Conservation (phyloP, 2,329 filamentous ascomycete species). For the Scedosporium dehoogii region DNA sequence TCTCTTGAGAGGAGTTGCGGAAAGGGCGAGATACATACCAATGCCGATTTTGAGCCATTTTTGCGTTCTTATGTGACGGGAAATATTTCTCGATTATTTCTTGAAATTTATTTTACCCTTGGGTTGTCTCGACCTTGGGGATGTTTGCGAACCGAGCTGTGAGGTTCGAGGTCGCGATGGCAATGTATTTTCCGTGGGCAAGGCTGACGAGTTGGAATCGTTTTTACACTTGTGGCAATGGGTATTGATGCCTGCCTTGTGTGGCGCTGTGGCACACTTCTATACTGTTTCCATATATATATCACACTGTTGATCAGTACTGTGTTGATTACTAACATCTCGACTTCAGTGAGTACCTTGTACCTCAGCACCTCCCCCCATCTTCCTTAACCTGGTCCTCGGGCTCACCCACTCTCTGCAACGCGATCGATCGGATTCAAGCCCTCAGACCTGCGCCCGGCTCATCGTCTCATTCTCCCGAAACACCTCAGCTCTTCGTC, state of each 20-base stretch:
- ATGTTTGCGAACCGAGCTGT: too few relatives aligned
- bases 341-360: background rate
- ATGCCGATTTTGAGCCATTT: slow-evolving; percentile 62
- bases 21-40: slow-evolving; percentile 42
- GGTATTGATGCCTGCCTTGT: background rate
- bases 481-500: background rate
- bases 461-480: background rate
- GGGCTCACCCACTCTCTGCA: background rate
- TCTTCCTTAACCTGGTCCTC: background rate
- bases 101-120: too few relatives aligned
- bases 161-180: background rate
- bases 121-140: too few relatives aligned
- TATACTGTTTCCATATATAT: too few relatives aligned
- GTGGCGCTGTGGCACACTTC: background rate
- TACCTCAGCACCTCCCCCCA: too few relatives aligned
- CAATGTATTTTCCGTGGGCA: background rate
- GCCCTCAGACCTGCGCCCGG: background rate
- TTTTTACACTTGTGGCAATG: background rate
- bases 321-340: background rate
- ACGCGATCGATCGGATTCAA: background rate
- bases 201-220: slow-evolving; percentile 1
- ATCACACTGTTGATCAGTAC: background rate
- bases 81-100: background rate
- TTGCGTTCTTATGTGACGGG: slow-evolving; percentile 16
- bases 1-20: background rate